Conservation (phyloP, 2,329 filamentous ascomycete genomes). For the Ophiostoma triangulosporum region DNA sequence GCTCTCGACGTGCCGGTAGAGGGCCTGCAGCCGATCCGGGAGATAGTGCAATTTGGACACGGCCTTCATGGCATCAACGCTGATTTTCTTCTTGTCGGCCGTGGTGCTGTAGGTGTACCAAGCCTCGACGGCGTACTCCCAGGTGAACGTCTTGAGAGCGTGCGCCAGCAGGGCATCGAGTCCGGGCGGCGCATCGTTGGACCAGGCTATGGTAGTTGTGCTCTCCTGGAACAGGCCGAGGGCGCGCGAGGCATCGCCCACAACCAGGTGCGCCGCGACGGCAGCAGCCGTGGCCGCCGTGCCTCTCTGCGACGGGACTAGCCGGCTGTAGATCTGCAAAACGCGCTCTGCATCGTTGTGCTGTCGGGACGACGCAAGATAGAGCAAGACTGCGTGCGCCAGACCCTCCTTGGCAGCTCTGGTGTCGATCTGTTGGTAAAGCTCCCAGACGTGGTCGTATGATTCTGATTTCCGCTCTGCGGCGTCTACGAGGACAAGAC, state of each 20-base stretch:
- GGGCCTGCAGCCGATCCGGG: neutral
- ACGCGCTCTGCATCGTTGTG: slow-evolving; percentile 31
- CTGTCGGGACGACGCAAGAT: slow-evolving; percentile 30
- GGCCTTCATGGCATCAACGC: slow-evolving; percentile 23
- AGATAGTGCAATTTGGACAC: neutral
- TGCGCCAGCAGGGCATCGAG: slow-evolving; percentile 31
- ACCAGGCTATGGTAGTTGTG: slow-evolving; percentile 3
- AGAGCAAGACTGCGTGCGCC: slow-evolving; percentile 25
- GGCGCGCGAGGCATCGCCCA: slow-evolving; percentile 26
- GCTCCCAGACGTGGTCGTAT: slow-evolving; percentile 4
- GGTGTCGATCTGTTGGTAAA: slow-evolving; percentile 13
- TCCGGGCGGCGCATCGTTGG: slow-evolving; percentile 17
- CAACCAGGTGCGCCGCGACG: slow-evolving; percentile 28
- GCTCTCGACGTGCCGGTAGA: neutral
- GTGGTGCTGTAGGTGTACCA: slow-evolving; percentile 23
- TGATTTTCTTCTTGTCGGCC: slow-evolving; percentile 1
- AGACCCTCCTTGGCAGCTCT: slow-evolving; percentile 19
- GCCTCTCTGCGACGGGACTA: slow-evolving; percentile 26
- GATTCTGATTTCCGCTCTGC: slow-evolving; percentile 6
- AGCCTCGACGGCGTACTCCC: slow-evolving; percentile 23
- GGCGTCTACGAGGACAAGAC: neutral
- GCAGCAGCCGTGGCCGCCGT: slow-evolving; percentile 26
- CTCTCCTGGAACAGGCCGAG: slow-evolving; percentile 27
- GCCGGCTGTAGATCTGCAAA: slow-evolving; percentile 28
- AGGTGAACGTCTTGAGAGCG: slow-evolving; percentile 24